Conservation (phyloP, 768 basidiomycete species). For the Erythrobasidium yunnanense region DNA sequence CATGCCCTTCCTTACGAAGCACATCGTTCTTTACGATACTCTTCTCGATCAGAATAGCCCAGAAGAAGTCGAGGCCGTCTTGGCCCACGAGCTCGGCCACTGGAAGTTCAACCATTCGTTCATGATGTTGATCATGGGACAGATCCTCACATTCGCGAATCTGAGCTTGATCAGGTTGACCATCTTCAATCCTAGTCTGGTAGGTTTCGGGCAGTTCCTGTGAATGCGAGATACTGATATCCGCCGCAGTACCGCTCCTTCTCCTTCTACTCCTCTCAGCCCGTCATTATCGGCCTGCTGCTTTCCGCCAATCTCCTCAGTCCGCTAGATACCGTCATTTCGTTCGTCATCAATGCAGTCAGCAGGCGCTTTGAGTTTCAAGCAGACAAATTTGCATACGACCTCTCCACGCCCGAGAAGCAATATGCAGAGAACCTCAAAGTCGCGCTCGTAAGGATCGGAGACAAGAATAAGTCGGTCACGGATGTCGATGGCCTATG, state of each 20-base stretch:
- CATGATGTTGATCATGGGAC: slow-evolving; percentile 61
- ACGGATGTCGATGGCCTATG: slow-evolving; percentile 19
- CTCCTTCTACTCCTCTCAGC: slow-evolving; percentile 34
- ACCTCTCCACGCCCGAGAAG: slow-evolving; percentile 5
- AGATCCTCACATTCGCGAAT: slow-evolving; percentile 76
- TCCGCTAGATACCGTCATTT: slow-evolving; percentile 41
- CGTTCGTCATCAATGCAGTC: slow-evolving; percentile 35
- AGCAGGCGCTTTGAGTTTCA: slow-evolving; percentile 32
- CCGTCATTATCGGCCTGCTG: slow-evolving; percentile 43
- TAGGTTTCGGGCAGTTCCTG: slow-evolving; percentile 31
- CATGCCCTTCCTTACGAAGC: slow-evolving; percentile 50
- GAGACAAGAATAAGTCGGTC: slow-evolving; percentile 14
- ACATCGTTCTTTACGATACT: slow-evolving; percentile 95
- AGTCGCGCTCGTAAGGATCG: slow-evolving; percentile 5
- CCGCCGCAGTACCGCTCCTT: slow-evolving; percentile 37
- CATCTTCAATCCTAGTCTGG: slow-evolving; percentile 42
- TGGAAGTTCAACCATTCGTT: slow-evolving; percentile 71
- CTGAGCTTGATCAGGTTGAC: slow-evolving; percentile 42
- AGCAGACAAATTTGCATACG: slow-evolving; percentile 34
- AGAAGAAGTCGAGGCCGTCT: slow-evolving; percentile 92
- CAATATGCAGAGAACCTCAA: slow-evolving; percentile 15
- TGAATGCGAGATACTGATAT: not conserved
- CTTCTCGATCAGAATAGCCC: slow-evolving; percentile 81
- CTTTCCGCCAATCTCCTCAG: slow-evolving; percentile 42
- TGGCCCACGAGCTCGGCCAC: slow-evolving; percentile 93